phyloP scores from a whole-genome alignment of 1,139 yeast genomes.

The Hyphopichia pseudoburtonii region DNA sequence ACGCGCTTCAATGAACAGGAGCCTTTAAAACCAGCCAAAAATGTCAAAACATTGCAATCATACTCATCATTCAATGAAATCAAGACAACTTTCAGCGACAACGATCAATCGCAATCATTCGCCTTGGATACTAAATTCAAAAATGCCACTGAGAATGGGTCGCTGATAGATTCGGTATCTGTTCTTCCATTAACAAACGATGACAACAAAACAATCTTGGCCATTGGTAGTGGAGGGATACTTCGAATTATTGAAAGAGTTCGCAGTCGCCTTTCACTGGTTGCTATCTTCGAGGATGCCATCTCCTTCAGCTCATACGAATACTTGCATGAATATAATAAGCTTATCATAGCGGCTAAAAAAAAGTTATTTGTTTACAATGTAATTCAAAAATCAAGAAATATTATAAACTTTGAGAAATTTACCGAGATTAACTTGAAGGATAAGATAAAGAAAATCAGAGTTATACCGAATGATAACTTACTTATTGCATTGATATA shows the following conservation, averaged over 20 bases:
- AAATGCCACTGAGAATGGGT: constrained; percentile 22
- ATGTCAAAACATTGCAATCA: constrained; percentile 1
- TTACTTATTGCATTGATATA: constrained; percentile 26
- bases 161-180: constrained; percentile 21
- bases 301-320: constrained; percentile 15
- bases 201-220: constrained; percentile 24
- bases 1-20: constrained; percentile 7
- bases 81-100: constrained; percentile 22
- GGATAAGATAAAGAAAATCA: constrained; percentile 29
- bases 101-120: constrained; percentile 16
- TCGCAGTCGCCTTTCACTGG: constrained; percentile 34
- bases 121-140: constrained; percentile 20
- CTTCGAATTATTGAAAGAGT: constrained; percentile 34
- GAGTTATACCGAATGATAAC: constrained; percentile 11
- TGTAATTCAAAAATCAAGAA: constrained; percentile 30
- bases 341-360: constrained; percentile 30
- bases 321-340: constrained; percentile 18
- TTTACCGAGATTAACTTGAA: constrained; percentile 27
- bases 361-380: constrained; percentile 31
- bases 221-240: constrained; percentile 24
- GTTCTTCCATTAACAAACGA: constrained; percentile 18
- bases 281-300: constrained; percentile 31
- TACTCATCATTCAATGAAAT: constrained; percentile 30
- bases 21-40: constrained; percentile 3
- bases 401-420: constrained; percentile 27